Evolutionary conservation across 1,139 yeast genomes (phyloP).

Genomic region (Pichia sp.): DNA sequence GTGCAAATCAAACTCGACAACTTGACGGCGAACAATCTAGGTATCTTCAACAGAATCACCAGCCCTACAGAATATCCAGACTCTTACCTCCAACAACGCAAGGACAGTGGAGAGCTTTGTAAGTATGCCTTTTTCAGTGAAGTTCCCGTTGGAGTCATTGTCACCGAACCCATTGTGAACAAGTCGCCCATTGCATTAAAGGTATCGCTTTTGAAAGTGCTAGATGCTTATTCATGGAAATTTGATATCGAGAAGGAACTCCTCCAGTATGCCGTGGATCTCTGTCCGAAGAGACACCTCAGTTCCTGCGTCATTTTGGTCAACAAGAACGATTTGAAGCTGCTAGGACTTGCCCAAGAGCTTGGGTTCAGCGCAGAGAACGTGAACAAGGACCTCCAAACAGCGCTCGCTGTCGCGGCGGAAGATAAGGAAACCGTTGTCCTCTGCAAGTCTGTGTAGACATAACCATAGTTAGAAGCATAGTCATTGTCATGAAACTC

Average conservation of each 20-base stretch:
- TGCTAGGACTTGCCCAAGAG: conserved; percentile 1
- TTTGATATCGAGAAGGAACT: conserved; percentile 58
- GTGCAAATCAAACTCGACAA: conserved; percentile 41
- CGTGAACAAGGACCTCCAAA: not conserved
- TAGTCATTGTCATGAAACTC: too few species aligned
- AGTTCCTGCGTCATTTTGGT: conserved; percentile 14
- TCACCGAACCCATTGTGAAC: conserved; percentile 40
- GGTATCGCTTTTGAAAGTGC: conserved; percentile 60
- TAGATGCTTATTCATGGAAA: conserved; percentile 46
- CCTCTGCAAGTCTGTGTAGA: too few species aligned
- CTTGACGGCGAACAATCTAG: conserved; percentile 48
- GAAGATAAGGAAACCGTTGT: too few species aligned
- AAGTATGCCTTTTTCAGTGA: conserved; percentile 26
- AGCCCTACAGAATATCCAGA: conserved; percentile 40
- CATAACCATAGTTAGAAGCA: too few species aligned
- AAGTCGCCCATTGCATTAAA: conserved; percentile 43
- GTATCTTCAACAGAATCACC: conserved; percentile 45
- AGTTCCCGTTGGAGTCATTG: conserved; percentile 63
- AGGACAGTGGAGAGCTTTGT: conserved; percentile 29
- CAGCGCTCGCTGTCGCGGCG: too few species aligned
- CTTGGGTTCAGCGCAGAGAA: conserved; percentile 12
- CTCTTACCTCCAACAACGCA: conserved; percentile 38
- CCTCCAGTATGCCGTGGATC: conserved; percentile 45
- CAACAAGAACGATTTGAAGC: conserved; percentile 1
- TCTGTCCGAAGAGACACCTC: conserved; percentile 40